These are phyloP conservation scores for Cytospora chrysosperma DNA, from an alignment of 2,329 filamentous ascomycete species.

Conservation along the genomic window DNA sequence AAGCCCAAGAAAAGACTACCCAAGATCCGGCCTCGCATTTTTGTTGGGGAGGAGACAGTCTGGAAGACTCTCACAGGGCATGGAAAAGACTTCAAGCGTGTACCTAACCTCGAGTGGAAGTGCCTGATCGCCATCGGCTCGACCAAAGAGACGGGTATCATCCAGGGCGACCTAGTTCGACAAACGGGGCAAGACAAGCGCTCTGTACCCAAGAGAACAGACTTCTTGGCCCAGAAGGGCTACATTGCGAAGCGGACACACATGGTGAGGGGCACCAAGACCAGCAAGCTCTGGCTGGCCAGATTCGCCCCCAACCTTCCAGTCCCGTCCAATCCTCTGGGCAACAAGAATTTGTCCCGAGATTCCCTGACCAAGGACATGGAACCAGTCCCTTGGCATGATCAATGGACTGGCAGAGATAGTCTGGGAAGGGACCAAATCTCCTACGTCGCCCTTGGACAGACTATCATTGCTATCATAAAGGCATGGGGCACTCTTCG, in stretches of 20 bases:
- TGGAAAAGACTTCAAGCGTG: conserved; percentile 55
- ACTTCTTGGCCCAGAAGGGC: conserved; percentile 57
- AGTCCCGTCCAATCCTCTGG: conserved; percentile 20
- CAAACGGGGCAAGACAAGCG: conserved; percentile 62
- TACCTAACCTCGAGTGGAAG: conserved; percentile 60
- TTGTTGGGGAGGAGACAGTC: conserved; percentile 54
- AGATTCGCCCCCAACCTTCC: conserved; percentile 48
- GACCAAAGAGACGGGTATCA: conserved; percentile 52
- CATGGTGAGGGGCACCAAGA: conserved; percentile 57
- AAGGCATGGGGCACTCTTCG: conserved; percentile 60
- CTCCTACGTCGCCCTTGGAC: conserved; percentile 56
- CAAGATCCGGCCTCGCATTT: conserved; percentile 37
- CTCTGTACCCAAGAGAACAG: conserved; percentile 61
- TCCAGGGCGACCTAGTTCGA: conserved; percentile 59
- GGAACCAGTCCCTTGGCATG: conserved; percentile 55
- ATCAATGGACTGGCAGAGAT: conserved; percentile 56
- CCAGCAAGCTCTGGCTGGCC: conserved; percentile 62
- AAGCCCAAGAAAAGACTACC: conserved; percentile 19
- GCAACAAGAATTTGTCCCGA: conserved; percentile 34
- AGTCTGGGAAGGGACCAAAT: conserved; percentile 34
- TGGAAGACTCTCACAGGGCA: conserved; percentile 62
- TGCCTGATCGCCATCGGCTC: conserved; percentile 58
- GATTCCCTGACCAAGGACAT: conserved; percentile 41
- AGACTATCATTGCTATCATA: conserved; percentile 55
- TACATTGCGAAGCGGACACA: conserved; percentile 62